Evolutionary conservation across 805 yeast genomes (phyloP), one percentile per base, ranked within the genome.

Genomic region (Hyphopichia homilentoma): DNA sequence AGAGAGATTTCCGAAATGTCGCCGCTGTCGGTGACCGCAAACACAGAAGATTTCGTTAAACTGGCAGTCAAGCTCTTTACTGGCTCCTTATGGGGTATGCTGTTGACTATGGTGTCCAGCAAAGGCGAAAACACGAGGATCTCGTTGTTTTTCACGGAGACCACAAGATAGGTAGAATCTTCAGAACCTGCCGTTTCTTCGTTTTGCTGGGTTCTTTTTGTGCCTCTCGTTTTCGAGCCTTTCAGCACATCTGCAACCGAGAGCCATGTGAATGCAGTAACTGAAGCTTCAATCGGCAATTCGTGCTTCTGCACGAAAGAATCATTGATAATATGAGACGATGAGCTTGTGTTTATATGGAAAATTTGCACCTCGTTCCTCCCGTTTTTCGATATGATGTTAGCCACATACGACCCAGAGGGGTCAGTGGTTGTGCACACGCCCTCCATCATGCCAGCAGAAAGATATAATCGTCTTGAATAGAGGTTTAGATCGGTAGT

Each of bases 291-390:
- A 2, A 63, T 43, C 19, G 60, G 65, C 23, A 74, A 55, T 43
- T 69, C 76, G 34, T 66, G 57, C 19, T 54, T 53, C 5, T 54
- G 48, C 18, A 52, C 43, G 28, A 55, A 38, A 6, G 55, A 32
- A 15, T 40, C 43, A 6, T 41, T 36, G 18, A 45, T 36, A 13
- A 40, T 35, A 23, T 12, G 14, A n/a, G 21, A 34, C 22, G n/a
- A 44, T 17, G 33, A 21, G n/a, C 29, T 27, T 16, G 27, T 39
- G 32, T 41, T 46, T 25, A 48, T 48, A 24, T 45, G 65, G 44
- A 41, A 66, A 34, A 73, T 58, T 43, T 61, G 72, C 13, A 74
- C 59, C 49, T 73, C 76, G 32, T 60, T 68, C 34, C 70, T 54
- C 23, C 74, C 73, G 12, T 59, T 59, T 29, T 70, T 68, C 19